Evolutionary conservation across 1,284 basidiomycete genomes (phyloP).

Genomic region (Grifola frondosa): DNA sequence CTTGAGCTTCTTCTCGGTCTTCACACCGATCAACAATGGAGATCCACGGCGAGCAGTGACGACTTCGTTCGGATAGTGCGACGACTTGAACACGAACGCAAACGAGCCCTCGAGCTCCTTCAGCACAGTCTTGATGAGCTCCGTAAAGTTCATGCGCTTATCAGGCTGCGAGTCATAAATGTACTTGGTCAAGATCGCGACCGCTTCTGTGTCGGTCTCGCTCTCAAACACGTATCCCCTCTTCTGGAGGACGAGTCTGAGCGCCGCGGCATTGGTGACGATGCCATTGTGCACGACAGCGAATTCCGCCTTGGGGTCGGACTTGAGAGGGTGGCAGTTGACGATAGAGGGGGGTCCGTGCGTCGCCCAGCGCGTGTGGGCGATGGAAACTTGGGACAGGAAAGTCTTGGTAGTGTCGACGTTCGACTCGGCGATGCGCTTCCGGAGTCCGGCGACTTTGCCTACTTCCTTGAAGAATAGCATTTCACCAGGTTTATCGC

Average conservation of each 20-base stretch:
- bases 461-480: constrained; percentile 98
- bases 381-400: constrained; percentile 92
- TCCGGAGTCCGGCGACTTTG: constrained; percentile 93
- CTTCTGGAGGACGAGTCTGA: constrained; percentile 93
- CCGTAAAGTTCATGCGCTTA: constrained; percentile 88
- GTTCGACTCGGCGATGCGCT: constrained; percentile 80
- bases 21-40: constrained; percentile 96
- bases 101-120: constrained; percentile 99
- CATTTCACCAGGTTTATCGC: constrained; percentile 79
- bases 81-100: constrained; percentile 99
- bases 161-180: constrained; percentile 92
- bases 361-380: constrained; percentile 99
- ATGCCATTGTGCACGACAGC: constrained; percentile 98
- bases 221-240: constrained; percentile 93
- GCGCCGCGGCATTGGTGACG: constrained; percentile 92
- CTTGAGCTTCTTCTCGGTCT: constrained; percentile 99
- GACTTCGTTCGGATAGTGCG: constrained; percentile 94
- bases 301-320: constrained; percentile 84
- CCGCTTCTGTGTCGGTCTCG: constrained; percentile 98
- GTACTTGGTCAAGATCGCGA: constrained; percentile 96
- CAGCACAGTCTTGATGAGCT: constrained; percentile 92
- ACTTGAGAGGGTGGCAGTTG: constrained; percentile 97
- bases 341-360: constrained; percentile 87
- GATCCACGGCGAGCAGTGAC: constrained; percentile 97
- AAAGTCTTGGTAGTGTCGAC: constrained; percentile 84